phyloP scores from a whole-genome alignment of 129 eudicot species.

The Deinandra increscens region DNA sequence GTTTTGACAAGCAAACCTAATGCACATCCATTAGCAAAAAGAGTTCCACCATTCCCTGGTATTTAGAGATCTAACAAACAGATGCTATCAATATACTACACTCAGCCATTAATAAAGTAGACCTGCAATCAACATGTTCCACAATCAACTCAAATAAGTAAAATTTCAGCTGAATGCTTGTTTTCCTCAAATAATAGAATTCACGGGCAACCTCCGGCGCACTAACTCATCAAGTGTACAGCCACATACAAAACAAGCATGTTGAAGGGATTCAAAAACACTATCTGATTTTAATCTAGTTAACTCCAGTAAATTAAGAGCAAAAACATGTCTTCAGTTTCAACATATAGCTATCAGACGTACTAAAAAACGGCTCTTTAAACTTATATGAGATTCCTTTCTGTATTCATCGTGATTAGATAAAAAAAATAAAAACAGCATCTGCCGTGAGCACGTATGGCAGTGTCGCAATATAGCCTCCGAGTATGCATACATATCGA shows the following conservation, averaged over 20 bases:
- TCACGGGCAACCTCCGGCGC: not conserved
- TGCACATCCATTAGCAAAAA: not conserved
- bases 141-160: not conserved
- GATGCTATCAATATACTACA: not conserved
- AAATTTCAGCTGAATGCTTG: not conserved
- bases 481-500: not conserved
- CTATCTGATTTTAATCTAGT: not conserved
- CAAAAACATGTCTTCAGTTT: not conserved
- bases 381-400: not conserved
- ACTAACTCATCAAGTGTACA: too few species aligned
- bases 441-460: constrained; percentile 12
- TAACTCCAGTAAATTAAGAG: not conserved
- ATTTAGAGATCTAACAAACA: not conserved
- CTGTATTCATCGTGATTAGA: not conserved
- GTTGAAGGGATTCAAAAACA: not conserved
- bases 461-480: constrained; percentile 11
- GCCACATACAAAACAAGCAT: too few species aligned
- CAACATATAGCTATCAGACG: not conserved
- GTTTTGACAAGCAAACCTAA: not conserved
- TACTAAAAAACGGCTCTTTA: not conserved
- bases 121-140: constrained; percentile 1
- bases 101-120: not conserved
- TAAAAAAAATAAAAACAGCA: not conserved
- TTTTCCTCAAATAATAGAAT: not conserved
- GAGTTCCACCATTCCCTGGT: not conserved